These are phyloP conservation scores for Wickerhamomyces sydowiorum DNA, from an alignment of 805 yeast species.

Conservation along the genomic window DNA sequence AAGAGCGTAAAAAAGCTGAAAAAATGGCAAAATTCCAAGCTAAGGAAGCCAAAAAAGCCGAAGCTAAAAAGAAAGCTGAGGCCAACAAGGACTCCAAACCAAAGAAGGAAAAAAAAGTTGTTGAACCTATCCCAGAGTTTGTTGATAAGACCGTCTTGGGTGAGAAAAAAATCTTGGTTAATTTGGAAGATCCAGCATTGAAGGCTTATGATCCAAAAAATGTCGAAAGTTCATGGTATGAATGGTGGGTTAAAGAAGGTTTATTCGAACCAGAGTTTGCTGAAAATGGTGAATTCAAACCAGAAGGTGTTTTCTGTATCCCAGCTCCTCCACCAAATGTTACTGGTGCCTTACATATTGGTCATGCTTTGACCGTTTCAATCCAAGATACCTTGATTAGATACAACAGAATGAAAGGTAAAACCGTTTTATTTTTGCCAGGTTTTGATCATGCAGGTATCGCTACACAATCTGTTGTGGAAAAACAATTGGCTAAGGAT, in stretches of 20 bases:
- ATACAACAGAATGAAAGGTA: constrained; percentile 95
- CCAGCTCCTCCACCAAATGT: constrained; percentile 99
- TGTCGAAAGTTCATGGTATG: constrained; percentile 96
- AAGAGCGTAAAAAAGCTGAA: constrained; percentile 85
- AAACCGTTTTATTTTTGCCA: constrained; percentile 86
- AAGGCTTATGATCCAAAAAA: constrained; percentile 90
- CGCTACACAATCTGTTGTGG: constrained; percentile 97
- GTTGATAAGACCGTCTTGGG: constrained; percentile 82
- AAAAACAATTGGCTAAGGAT: constrained; percentile 81
- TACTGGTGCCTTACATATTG: constrained; percentile 97
- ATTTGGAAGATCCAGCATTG: constrained; percentile 86
- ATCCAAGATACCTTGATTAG: constrained; percentile 92
- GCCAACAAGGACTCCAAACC: constrained; percentile 43
- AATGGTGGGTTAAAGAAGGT: constrained; percentile 92
- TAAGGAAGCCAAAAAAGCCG: constrained; percentile 67
- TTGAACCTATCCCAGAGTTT: constrained; percentile 77
- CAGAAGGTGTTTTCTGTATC: constrained; percentile 81
- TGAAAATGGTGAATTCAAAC: constrained; percentile 65
- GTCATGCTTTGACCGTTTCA: constrained; percentile 94
- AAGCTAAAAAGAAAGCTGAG: constrained; percentile 33
- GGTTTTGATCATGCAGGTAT: constrained; percentile 99
- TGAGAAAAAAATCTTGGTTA: constrained; percentile 82
- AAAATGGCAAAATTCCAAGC: constrained; percentile 84
- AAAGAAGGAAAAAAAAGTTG: constrained; percentile 64
- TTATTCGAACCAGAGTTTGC: constrained; percentile 83